Evolutionary conservation across 208 protist species (phyloP), one percentile per base, ranked within the genome.

Genomic region (Tetramitus jugosus): DNA sequence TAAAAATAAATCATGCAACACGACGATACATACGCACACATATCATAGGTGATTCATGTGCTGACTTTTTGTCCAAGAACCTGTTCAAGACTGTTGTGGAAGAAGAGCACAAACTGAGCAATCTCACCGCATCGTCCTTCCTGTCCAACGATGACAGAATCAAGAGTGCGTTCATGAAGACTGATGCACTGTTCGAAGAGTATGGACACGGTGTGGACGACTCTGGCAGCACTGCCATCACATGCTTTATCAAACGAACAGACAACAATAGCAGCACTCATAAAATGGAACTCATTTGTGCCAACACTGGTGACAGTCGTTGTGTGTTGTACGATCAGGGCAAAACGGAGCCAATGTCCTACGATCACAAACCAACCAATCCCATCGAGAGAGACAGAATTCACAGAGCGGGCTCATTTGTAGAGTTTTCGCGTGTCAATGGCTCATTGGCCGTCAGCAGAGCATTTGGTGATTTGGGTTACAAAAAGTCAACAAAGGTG

Each of bases 391-490:
- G 88, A 74, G 82, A 82, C 46, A 87, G 94, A 17, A 97, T 97
- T 80, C 85, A 91, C 76, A 85, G 86, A 1, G 92, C 93, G 0
- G 93, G 92, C 26, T 91, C 91, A 49, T 96, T 89, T 84, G 93
- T 97, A 14, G 81, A 84, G 80, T 90, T 90, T 82, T 88, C 91
- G 1, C 89, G 94, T 23, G 93, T 96, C 0, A 96, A 96, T 79
- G 94, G 94, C n/a, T 90, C 88, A 52, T 83, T 97, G 1, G 93
- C 93, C 0, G 87, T 97, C n/a, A 94, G 89, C 45, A 87, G 94
- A 42, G 92, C 93, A 14, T 93, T 97, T 77, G 94, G 94, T 10
- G 94, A 97, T 81, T 95, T 95, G 76, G 77, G 76, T 42, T 97
- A 96, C 83, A 97, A 97, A 81, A 79, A 75, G 23, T 93, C 94